Evolutionary conservation across 1,284 basidiomycete species (phyloP).

Genomic region (Volvariella volvacea): DNA sequence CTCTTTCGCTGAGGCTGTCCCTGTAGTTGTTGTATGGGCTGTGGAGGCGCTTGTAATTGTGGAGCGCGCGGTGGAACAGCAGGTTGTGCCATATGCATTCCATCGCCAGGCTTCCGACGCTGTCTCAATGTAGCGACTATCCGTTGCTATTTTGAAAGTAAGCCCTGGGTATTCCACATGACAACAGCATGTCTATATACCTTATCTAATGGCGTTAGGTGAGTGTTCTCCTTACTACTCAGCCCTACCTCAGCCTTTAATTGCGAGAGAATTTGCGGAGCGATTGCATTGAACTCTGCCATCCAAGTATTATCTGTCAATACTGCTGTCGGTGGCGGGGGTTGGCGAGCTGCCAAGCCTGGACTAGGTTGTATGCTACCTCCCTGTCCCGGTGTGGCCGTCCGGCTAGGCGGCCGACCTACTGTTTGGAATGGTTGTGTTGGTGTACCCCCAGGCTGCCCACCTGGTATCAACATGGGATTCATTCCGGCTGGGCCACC

Average conservation of each 20-base stretch:
- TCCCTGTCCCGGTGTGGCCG: slow-evolving; percentile 39
- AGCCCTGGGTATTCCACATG: slow-evolving; percentile 1
- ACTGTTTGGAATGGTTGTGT: slow-evolving; percentile 26
- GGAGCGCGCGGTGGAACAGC: slow-evolving; percentile 15
- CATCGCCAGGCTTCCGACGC: slow-evolving; percentile 29
- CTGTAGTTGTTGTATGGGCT: slow-evolving; percentile 15
- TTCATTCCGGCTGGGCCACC: slow-evolving; percentile 12
- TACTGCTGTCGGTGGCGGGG: slow-evolving; percentile 21
- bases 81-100: slow-evolving; percentile 21
- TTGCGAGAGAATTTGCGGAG: slow-evolving; percentile 17
- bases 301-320: slow-evolving; percentile 7
- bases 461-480: slow-evolving; percentile 27
- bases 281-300: slow-evolving; percentile 16
- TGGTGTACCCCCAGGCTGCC: slow-evolving; percentile 23
- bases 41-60: slow-evolving; percentile 17
- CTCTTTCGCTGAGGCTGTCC: slow-evolving; percentile 40
- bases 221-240: slow-evolving; percentile 39
- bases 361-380: slow-evolving; percentile 50
- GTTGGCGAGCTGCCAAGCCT: slow-evolving; percentile 40
- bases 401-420: slow-evolving; percentile 49
- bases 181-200: slow-evolving; percentile 26
- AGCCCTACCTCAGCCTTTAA: slow-evolving; percentile 43
- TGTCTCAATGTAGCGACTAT: slow-evolving; percentile 17
- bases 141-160: slow-evolving; percentile 7
- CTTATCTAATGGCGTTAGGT: slow-evolving; percentile 48